A percentile compares a stretch with the other conserved stretches of the same genome.
phyloP scores from a whole-genome alignment of 2,329 filamentous ascomycete species.

The Phaeophleospora eucalypticola region DNA sequence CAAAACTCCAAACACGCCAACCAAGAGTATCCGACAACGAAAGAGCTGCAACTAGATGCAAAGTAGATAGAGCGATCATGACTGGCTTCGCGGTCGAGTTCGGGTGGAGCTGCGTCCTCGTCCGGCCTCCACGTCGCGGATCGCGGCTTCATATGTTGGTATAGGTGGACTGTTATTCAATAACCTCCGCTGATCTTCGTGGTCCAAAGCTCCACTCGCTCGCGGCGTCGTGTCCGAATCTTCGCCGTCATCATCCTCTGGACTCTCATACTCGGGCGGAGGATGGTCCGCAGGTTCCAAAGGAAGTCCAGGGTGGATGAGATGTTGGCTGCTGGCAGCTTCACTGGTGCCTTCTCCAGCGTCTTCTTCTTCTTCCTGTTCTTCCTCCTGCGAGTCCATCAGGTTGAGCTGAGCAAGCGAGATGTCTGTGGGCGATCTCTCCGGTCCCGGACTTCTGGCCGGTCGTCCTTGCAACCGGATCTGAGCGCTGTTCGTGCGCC shows the following conservation, averaged over 20 bases:
- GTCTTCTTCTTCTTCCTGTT: constrained; percentile 21
- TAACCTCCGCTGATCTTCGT: constrained; percentile 11
- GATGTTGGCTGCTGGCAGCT: constrained; percentile 16
- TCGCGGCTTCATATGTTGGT: constrained; percentile 75
- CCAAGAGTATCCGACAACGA: neutral
- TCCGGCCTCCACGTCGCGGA: constrained; percentile 36
- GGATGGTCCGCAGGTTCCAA: constrained; percentile 33
- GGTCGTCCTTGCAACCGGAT: constrained; percentile 67
- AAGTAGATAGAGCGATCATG: constrained; percentile 7
- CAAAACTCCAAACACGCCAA: neutral
- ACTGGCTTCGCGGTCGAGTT: constrained; percentile 15
- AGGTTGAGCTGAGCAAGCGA: constrained; percentile 82
- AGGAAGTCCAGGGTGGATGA: constrained; percentile 26
- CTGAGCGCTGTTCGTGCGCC: constrained; percentile 71
- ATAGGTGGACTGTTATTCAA: constrained; percentile 57
- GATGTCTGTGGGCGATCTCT: constrained; percentile 91
- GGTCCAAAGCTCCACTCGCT: constrained; percentile 20
- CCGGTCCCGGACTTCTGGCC: constrained; percentile 75
- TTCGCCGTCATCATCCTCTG: constrained; percentile 28
- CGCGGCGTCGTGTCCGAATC: constrained; percentile 25
- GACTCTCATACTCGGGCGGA: constrained; percentile 49
- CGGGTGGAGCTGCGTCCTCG: constrained; percentile 27
- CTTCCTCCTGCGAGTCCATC: constrained; percentile 52
- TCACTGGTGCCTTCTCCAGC: constrained; percentile 24
- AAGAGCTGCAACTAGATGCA: neutral